A percentile compares a stretch with the other conserved stretches of the same genome.
phyloP scores from a whole-genome alignment of 495 filamentous ascomycete genomes.

The Neurospora tetraspora region DNA sequence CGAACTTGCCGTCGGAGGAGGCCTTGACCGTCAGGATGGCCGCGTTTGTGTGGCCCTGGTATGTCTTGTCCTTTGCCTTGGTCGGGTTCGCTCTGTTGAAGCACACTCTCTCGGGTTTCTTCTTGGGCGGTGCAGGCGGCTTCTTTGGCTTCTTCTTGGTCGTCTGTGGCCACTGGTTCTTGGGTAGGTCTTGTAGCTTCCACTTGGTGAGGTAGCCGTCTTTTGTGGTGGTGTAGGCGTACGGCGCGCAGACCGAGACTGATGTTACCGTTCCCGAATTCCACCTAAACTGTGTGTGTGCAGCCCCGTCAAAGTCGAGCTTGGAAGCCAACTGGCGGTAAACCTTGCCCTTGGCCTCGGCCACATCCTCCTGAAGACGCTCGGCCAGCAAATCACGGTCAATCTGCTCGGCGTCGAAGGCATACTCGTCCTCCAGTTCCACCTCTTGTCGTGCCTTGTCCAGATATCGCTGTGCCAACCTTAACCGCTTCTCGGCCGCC shows the following conservation, averaged over 20 bases:
- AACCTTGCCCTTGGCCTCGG: constrained; percentile 82
- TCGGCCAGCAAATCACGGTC: constrained; percentile 87
- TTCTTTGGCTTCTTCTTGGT: constrained; percentile 51
- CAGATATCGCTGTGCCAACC: constrained; percentile 86
- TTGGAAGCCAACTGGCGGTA: constrained; percentile 69
- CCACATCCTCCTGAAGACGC: constrained; percentile 81
- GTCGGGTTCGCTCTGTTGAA: constrained; percentile 55
- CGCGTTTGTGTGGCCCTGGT: constrained; percentile 58
- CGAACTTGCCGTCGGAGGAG: constrained; percentile 77
- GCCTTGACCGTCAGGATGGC: constrained; percentile 75
- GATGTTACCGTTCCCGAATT: constrained; percentile 69
- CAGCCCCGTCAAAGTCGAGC: constrained; percentile 51
- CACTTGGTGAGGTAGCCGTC: constrained; percentile 80
- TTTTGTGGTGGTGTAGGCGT: constrained; percentile 79
- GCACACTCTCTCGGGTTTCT: constrained; percentile 59
- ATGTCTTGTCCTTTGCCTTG: constrained; percentile 49
- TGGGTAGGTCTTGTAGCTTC: constrained; percentile 56
- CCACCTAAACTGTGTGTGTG: constrained; percentile 60
- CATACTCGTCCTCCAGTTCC: constrained; percentile 41
- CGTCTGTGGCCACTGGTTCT: constrained; percentile 43
- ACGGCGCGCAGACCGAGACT: constrained; percentile 66
- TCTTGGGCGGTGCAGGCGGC: constrained; percentile 51
- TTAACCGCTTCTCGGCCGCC: constrained; percentile 72
- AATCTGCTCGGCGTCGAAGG: constrained; percentile 88
- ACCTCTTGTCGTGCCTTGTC: constrained; percentile 82